These are phyloP conservation scores for Pseudogymnoascus sp. DNA, from an alignment of 2,329 filamentous ascomycete species.

Conservation along the genomic window DNA sequence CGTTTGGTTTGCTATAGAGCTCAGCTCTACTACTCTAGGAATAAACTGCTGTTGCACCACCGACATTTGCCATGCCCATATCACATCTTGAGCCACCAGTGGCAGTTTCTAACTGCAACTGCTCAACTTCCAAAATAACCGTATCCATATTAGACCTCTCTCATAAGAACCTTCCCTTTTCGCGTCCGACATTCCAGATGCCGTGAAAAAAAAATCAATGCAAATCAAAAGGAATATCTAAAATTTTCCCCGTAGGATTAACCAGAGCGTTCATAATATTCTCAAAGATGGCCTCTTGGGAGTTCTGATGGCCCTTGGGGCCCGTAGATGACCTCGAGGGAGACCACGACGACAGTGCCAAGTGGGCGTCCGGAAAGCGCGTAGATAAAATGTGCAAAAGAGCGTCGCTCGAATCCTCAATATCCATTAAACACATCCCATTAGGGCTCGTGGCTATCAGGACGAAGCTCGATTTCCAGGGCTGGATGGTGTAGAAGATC, in stretches of 20 bases:
- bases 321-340: background rate
- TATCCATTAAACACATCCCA: conserved; percentile 4
- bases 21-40: background rate
- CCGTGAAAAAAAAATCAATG: background rate
- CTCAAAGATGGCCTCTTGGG: background rate
- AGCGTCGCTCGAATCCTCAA: conserved; percentile 5
- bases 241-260: conserved; percentile 1
- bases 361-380: background rate
- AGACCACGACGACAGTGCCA: conserved; percentile 1
- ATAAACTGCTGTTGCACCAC: background rate
- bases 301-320: background rate
- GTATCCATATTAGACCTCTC: background rate
- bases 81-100: background rate
- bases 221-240: conserved; percentile 4
- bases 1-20: conserved; percentile 3
- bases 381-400: background rate
- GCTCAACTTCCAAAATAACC: background rate
- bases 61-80: background rate
- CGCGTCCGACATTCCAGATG: background rate
- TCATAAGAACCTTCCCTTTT: background rate
- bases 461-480: conserved; percentile 1
- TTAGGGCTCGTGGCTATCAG: conserved; percentile 3
- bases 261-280: conserved; percentile 4
- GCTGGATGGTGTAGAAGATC: conserved; percentile 3
- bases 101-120: conserved; percentile 3